A percentile compares a stretch with the other conserved stretches of the same genome.
phyloP scores from a whole-genome alignment of 2,329 filamentous ascomycete species.

The Botrytis hyacinthi region DNA sequence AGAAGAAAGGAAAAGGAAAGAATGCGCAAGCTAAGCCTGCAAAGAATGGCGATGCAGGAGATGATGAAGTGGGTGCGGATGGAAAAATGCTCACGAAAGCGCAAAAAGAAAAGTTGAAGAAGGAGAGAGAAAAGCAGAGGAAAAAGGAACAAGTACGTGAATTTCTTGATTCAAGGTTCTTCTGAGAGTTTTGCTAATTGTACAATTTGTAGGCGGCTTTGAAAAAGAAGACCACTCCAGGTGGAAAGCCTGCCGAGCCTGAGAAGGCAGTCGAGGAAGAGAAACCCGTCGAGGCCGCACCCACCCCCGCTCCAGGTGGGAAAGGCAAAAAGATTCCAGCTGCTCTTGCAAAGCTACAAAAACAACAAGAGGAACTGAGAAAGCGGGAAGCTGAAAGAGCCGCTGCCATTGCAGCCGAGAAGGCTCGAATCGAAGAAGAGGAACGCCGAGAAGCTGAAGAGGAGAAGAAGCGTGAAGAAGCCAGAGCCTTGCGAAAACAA shows the following conservation, averaged over 20 bases:
- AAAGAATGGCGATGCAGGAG: slow-evolving; percentile 45
- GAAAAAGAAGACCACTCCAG: slow-evolving; percentile 71
- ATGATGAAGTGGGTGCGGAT: slow-evolving; percentile 52
- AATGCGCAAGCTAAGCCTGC: slow-evolving; percentile 48
- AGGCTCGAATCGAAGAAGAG: slow-evolving; percentile 62
- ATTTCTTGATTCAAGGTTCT: neutral
- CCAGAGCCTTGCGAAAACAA: slow-evolving; percentile 75
- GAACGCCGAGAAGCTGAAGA: slow-evolving; percentile 67
- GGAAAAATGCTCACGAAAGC: slow-evolving; percentile 89
- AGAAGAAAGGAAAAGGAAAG: slow-evolving; percentile 70
- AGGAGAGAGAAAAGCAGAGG: slow-evolving; percentile 95
- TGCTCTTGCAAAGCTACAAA: slow-evolving; percentile 70
- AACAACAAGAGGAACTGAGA: slow-evolving; percentile 77
- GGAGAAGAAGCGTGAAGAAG: slow-evolving; percentile 66
- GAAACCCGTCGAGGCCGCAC: slow-evolving; percentile 47
- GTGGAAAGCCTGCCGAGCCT: slow-evolving; percentile 56
- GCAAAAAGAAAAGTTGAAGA: slow-evolving; percentile 97
- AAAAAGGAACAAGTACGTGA: slow-evolving; percentile 89
- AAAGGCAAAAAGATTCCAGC: slow-evolving; percentile 91
- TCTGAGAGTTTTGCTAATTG: slow-evolving; percentile 20
- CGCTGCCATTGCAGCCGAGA: slow-evolving; percentile 59
- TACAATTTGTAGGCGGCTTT: slow-evolving; percentile 56
- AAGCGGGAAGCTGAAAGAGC: slow-evolving; percentile 63
- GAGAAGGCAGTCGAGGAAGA: slow-evolving; percentile 51
- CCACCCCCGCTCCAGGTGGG: slow-evolving; percentile 49